These are phyloP conservation scores for Dipteronia sinensis DNA, from an alignment of 345 rosid species.

Conservation along the genomic window DNA sequence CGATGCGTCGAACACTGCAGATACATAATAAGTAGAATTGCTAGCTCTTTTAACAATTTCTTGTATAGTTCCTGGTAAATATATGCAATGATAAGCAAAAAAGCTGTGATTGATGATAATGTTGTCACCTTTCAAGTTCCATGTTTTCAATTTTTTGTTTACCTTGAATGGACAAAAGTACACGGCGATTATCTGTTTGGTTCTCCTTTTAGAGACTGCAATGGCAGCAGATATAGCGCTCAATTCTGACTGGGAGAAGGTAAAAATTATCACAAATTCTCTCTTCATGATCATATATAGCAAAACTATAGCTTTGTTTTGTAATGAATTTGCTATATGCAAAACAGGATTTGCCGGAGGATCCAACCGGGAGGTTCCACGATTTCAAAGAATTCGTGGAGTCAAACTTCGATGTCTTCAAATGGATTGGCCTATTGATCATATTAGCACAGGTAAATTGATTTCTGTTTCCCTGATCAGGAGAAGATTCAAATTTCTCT, in stretches of 20 bases:
- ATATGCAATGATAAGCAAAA: neutral
- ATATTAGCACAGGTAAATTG: constrained; percentile 45
- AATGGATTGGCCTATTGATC: constrained; percentile 44
- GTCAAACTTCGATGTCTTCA: constrained; percentile 43
- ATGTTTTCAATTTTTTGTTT: constrained; percentile 10
- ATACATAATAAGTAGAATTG: no score
- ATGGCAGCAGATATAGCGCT: constrained; percentile 49
- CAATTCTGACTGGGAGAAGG: constrained; percentile 62
- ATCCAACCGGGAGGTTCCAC: constrained; percentile 55
- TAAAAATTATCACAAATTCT: neutral
- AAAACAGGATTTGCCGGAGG: constrained; percentile 60
- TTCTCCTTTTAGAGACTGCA: constrained; percentile 43
- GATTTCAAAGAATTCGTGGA: constrained; percentile 52
- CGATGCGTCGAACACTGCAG: no score
- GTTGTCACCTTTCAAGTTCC: neutral
- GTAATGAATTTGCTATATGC: neutral
- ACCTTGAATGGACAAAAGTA: constrained; percentile 38
- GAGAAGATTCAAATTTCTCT: neutral
- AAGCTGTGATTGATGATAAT: neutral
- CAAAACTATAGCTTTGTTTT: neutral
- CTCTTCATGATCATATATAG: neutral
- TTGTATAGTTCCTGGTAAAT: neutral
- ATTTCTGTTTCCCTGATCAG: neutral
- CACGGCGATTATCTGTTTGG: constrained; percentile 34
- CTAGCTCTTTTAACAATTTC: no score